Base-by-base conservation (phyloP, 2,329 filamentous ascomycete genomes). In the Lasiodiplodia theobromae region DNA sequence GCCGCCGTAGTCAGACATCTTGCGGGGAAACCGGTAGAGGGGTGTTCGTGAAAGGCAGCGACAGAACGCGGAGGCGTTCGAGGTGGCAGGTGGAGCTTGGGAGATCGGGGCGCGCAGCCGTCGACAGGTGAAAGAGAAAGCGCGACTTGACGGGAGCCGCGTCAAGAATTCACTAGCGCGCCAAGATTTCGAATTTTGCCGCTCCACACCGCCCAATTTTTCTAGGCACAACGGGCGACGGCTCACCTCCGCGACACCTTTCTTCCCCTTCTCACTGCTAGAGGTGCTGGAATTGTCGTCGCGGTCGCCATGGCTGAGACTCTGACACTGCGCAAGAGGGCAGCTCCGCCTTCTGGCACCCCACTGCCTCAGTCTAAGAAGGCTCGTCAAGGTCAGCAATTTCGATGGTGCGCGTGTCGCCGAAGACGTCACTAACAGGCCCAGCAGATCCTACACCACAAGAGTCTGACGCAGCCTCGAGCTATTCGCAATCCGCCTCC, bases 1-100 rank as follows among this genome's bases (percentile, higher is more conserved):
- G 71, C 76, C 81, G 71, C 80, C 82, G 74, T 82, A 82, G 76
- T 84, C 82, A 71, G 80, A 82, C 82, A 84, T 84, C 44, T 28
- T 71, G 75, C 57, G 25, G 34, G 38, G 67, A 47, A n/a, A 34
- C 21, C 47, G 47, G 53, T 44, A 5, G 38, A 34, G 23, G 14
- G 31, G 18, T 8, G 37, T 28, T 63, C 31, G 25, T 31, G 31
- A 49, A 37, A 16, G 16, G 16, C 10, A 63, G 47, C 11, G 56
- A 52, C 57, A 44, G 23, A 60, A 28, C 44, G n/a, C 28, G 47
- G 23, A 52, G 28, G 28, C 12, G 21, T 31, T 38, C 44, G 60
- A 52, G 14, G 60, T 8, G 25, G 60, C 28, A 58, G 65, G 54
- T 40, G 65, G 54, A 67, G 65, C 44, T 25, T 31, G 11, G 16